These are phyloP conservation scores for Nitzschia sp. DNA, from an alignment of 108 stramenopile species.

Conservation along the genomic window DNA sequence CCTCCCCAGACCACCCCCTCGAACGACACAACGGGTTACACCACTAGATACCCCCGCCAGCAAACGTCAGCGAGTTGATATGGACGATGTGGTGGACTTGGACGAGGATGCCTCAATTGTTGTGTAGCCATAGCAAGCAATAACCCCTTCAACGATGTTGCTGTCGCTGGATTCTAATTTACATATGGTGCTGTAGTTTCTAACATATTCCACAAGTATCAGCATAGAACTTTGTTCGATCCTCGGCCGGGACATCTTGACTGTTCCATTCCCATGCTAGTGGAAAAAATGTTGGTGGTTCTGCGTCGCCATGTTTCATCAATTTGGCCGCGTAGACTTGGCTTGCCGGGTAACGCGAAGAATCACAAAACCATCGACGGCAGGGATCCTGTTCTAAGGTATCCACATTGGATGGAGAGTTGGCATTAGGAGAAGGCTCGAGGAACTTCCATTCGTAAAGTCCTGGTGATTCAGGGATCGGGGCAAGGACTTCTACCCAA, in stretches of 20 bases:
- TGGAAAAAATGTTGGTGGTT: conserved; percentile 47
- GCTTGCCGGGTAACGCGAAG: conserved; percentile 55
- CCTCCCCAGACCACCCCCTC: conserved; percentile 54
- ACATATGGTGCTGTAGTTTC: not conserved
- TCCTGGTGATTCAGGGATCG: conserved; percentile 1
- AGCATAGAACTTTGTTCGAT: conserved; percentile 68
- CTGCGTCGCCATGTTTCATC: conserved; percentile 27
- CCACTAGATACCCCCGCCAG: not conserved
- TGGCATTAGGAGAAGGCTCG: conserved; percentile 64
- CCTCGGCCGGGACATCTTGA: conserved; percentile 69
- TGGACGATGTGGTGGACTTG: not conserved
- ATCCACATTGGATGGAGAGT: conserved; percentile 42
- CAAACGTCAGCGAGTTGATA: not conserved
- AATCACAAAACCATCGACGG: conserved; percentile 83
- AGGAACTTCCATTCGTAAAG: conserved; percentile 72
- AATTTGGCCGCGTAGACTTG: conserved; percentile 70
- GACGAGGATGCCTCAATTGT: not conserved
- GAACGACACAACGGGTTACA: not conserved
- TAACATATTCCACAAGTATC: conserved; percentile 40
- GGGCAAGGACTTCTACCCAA: conserved; percentile 83
- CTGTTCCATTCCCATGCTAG: conserved; percentile 81
- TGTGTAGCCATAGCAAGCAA: not conserved
- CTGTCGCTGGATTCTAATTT: not conserved
- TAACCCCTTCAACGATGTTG: too few species aligned
- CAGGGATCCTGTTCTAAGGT: conserved; percentile 73